Percentiles rank a stretch among this genome's conserved stretches.
Evolutionary conservation across 306 rosid species (phyloP).

Genomic region (Pterocarpus macrocarpus): DNA sequence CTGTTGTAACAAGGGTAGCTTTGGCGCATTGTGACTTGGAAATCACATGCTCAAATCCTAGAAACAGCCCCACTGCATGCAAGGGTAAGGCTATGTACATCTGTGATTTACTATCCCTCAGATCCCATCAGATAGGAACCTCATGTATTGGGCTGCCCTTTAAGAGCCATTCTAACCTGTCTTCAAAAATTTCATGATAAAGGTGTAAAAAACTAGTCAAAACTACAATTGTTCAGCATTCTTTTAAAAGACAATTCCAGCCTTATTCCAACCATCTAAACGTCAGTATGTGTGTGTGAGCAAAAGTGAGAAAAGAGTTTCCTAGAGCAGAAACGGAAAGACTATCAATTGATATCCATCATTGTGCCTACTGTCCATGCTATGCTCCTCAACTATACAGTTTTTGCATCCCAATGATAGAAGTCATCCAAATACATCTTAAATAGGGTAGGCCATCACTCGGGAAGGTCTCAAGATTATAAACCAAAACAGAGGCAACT

Average conservation of each 20-base stretch:
- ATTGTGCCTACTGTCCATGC: neutral
- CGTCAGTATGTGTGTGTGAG: too few species aligned
- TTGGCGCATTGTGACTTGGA: too few species aligned
- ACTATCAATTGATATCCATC: neutral
- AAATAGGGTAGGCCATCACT: neutral
- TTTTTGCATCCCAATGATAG: neutral
- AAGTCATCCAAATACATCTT: neutral
- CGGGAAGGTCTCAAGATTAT: neutral
- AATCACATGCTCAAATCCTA: too few species aligned
- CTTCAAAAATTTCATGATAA: neutral
- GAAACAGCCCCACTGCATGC: too few species aligned
- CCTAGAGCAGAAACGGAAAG: neutral
- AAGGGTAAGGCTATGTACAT: too few species aligned
- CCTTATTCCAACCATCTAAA: too few species aligned
- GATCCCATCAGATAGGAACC: too few species aligned
- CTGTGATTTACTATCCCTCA: too few species aligned
- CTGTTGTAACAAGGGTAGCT: too few species aligned
- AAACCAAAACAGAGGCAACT: neutral
- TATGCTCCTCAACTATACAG: neutral
- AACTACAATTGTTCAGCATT: too few species aligned
- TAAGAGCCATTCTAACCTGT: neutral
- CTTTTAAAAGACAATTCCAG: too few species aligned
- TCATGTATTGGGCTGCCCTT: too few species aligned
- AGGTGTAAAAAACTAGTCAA: neutral
- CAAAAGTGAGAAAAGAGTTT: neutral